Evolutionary conservation across 2,329 filamentous ascomycete genomes (phyloP), one percentile per base, ranked within the genome.

Genomic region (Diaporthe batatas): DNA sequence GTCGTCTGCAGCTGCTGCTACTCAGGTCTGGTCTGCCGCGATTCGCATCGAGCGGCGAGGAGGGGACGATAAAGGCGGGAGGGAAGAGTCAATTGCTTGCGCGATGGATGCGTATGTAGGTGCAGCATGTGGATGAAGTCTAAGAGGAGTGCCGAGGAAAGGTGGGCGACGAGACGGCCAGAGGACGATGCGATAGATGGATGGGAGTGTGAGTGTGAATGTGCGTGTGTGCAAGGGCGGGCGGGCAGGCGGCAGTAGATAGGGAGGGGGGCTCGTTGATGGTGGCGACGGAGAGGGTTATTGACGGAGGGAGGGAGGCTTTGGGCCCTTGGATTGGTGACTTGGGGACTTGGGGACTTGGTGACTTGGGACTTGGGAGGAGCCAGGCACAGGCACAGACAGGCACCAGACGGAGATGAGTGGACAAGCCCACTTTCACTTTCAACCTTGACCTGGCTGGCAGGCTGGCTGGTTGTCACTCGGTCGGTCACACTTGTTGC

Each of bases 331-430:
- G 39, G 39, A 42, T 6, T 42, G 39, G 39, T 14, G 39, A 5
- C 6, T 12, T 42, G 16, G 39, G 39, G 44, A 21, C 39, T 42
- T 42, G 39, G 39, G 36, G 36, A 39, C 36, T 11, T 39, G 11
- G 12, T 6, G 21, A n/a, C 42, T 44, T 23, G 32, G 32, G 25
- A 49, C 25, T 64, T 64, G 44, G 59, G 59, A 47, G 44, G 36
- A 23, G 44, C 29, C 29, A 65, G 62, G 44, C 68, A 59, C 57
- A 59, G 57, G 57, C 57, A 44, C 54, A 57, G 44, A n/a, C 53
- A 70, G 68, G 68, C 68, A 70, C 68, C 68, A 59, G 55, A 62
- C 44, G 53, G 57, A 59, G 68, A 53, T 70, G 68, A 70, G 42
- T 70, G 36, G 39, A 44, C 65, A 59, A 54, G 71, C 39, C 36